phyloP scores from a whole-genome alignment of 495 filamentous ascomycete genomes.

The Hypoxylon perforatum region DNA sequence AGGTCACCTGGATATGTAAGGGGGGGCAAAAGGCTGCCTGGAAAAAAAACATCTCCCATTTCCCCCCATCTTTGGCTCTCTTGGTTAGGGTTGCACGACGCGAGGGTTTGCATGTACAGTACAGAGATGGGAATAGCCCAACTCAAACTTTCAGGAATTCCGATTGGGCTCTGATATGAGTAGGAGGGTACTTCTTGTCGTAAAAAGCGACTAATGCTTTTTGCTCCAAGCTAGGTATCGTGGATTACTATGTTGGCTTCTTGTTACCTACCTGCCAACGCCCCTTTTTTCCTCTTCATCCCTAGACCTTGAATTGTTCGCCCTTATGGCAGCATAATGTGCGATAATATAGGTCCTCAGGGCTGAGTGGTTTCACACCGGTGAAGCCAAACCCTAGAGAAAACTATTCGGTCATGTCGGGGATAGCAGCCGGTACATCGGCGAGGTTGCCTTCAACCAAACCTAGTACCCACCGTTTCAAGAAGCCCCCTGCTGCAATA shows the following conservation, averaged over 20 bases:
- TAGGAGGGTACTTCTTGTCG: slow-evolving; percentile 4
- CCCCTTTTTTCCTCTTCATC: slow-evolving; percentile 19
- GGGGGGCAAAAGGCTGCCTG: slow-evolving; percentile 23
- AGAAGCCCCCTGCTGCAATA: slow-evolving; percentile 21
- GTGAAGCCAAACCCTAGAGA: slow-evolving; percentile 8
- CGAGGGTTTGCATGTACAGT: slow-evolving; percentile 19
- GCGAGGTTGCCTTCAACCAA: slow-evolving; percentile 14
- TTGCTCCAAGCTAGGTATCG: slow-evolving; percentile 17
- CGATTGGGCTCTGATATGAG: slow-evolving; percentile 22
- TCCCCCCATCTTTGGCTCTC: background rate
- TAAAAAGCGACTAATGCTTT: slow-evolving; percentile 8
- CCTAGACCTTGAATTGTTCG: slow-evolving; percentile 9
- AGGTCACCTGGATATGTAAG: slow-evolving; percentile 29
- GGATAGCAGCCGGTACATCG: slow-evolving; percentile 22
- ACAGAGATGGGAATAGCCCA: slow-evolving; percentile 20
- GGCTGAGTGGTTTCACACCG: slow-evolving; percentile 27
- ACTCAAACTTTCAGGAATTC: slow-evolving; percentile 3
- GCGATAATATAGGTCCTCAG: slow-evolving; percentile 21
- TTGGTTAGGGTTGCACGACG: slow-evolving; percentile 27
- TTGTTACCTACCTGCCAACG: slow-evolving; percentile 17
- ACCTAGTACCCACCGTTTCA: slow-evolving; percentile 33
- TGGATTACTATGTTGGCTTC: background rate
- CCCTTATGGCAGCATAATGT: slow-evolving; percentile 8
- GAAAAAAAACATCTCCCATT: background rate
- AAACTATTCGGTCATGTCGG: slow-evolving; percentile 18